Base-by-base conservation (phyloP, 23 red algal species). In the Rhodosorus marinus region DNA sequence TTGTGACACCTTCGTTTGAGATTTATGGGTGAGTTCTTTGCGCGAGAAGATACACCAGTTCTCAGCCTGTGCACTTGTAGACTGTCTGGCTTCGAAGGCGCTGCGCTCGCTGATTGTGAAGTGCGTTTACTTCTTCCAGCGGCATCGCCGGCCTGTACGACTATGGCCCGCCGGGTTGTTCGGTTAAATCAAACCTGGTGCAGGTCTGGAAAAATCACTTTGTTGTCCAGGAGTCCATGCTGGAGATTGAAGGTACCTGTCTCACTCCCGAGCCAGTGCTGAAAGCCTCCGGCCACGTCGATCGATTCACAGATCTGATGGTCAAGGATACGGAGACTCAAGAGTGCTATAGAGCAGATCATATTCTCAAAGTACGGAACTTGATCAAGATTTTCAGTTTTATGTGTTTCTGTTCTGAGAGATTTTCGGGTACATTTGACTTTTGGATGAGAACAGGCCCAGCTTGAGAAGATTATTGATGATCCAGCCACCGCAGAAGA, bases 71-170 rank as follows among this genome's bases (percentile, higher is more conserved):
- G n/a, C n/a, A n/a, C n/a, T n/a, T n/a, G n/a, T n/a, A n/a, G n/a
- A n/a, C n/a, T n/a, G n/a, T n/a, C n/a, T n/a, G n/a, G n/a, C n/a
- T n/a, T n/a, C n/a, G n/a, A n/a, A n/a, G n/a, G n/a, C n/a, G n/a
- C n/a, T n/a, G n/a, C n/a, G n/a, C n/a, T n/a, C n/a, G n/a, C n/a
- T n/a, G n/a, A n/a, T n/a, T n/a, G n/a, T n/a, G n/a, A n/a, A n/a
- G n/a, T n/a, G n/a, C n/a, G n/a, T n/a, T n/a, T n/a, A n/a, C n/a
- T n/a, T n/a, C n/a, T n/a, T n/a, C n/a, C n/a, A n/a, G n/a, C 53
- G 90, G 90, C 43, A 80, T 98, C 1, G 73, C 78, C 17, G 90
- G 90, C 30, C 57, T 98, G 26, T 98, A 68, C 29, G 90, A 98
- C 55, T 98, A 98, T 51, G 90, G 90, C 19, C 90, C 90, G 38